These are phyloP conservation scores for Trichosporon sp. DNA, from an alignment of 1,284 basidiomycete species.

Conservation along the genomic window DNA sequence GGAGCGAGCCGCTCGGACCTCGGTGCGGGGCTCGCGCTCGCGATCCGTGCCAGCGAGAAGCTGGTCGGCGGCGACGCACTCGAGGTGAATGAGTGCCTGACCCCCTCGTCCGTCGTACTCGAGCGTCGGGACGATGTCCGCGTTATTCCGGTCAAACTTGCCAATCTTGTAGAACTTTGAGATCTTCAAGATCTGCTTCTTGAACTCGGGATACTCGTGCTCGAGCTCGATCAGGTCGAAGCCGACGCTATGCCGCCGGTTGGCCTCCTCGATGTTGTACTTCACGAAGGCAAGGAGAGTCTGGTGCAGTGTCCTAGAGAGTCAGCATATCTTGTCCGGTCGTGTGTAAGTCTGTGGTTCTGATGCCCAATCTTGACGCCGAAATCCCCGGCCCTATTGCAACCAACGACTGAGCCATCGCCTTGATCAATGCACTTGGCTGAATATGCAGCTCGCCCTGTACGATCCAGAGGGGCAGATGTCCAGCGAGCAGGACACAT, in stretches of 20 bases:
- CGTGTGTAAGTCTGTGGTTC: background rate
- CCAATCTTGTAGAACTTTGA: conserved; percentile 1
- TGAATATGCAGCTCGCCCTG: too few species aligned
- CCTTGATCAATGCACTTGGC: too few species aligned
- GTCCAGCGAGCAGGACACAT: too few species aligned
- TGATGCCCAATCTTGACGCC: too few species aligned
- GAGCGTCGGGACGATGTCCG: background rate
- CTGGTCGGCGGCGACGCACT: background rate
- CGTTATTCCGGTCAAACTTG: background rate
- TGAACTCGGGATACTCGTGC: background rate
- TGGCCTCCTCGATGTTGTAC: background rate
- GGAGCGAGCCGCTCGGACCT: background rate
- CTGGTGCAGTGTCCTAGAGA: background rate
- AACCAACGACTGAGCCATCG: too few species aligned
- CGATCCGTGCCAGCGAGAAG: background rate
- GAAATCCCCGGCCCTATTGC: too few species aligned
- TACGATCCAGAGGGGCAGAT: too few species aligned
- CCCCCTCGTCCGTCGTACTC: background rate
- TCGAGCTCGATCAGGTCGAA: conserved; percentile 1
- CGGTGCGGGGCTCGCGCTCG: background rate
- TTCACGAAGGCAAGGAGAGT: background rate
- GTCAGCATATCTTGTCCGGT: too few species aligned
- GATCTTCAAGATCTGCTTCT: background rate
- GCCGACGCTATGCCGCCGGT: conserved; percentile 1
- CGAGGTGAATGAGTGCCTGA: background rate